These are phyloP conservation scores for Fusarium palustre DNA, from an alignment of 2,329 filamentous ascomycete species.

Conservation along the genomic window DNA sequence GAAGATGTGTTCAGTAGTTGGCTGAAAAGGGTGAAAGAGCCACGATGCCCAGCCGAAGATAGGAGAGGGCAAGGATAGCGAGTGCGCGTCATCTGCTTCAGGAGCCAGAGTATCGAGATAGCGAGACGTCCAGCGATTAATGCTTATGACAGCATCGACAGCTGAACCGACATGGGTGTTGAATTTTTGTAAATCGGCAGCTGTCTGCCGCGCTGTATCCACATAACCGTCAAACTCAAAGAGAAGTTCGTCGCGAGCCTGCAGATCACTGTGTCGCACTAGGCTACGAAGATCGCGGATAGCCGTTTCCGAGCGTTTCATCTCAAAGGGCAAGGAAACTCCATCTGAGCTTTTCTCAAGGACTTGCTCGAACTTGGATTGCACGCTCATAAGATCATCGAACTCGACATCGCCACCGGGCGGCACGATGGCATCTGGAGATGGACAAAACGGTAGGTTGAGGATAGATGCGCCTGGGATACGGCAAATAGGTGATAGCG, in stretches of 20 bases:
- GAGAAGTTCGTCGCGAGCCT: conserved; percentile 76
- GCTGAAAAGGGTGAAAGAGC: conserved; percentile 72
- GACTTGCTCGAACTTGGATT: conserved; percentile 81
- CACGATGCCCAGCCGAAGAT: conserved; percentile 56
- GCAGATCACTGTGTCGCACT: conserved; percentile 76
- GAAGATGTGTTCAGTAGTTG: conserved; percentile 58
- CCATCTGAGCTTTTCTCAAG: conserved; percentile 74
- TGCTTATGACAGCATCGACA: conserved; percentile 79
- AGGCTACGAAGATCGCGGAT: conserved; percentile 80
- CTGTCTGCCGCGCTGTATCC: conserved; percentile 72
- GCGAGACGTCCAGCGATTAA: conserved; percentile 79
- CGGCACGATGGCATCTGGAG: conserved; percentile 45
- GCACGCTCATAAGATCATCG: conserved; percentile 78
- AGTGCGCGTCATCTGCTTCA: conserved; percentile 45
- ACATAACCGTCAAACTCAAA: conserved; percentile 83
- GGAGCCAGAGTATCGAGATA: conserved; percentile 72
- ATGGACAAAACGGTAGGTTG: conserved; percentile 72
- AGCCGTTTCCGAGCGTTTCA: conserved; percentile 80
- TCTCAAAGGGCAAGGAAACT: conserved; percentile 77
- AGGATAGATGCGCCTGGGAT: conserved; percentile 74
- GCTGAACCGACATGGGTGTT: conserved; percentile 80
- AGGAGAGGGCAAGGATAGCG: conserved; percentile 49
- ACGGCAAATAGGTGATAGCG: conserved; percentile 76
- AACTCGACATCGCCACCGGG: conserved; percentile 67
- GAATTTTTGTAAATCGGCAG: conserved; percentile 77